Conservation (phyloP, 75 land plant species). For the Pinus albicaulis region DNA sequence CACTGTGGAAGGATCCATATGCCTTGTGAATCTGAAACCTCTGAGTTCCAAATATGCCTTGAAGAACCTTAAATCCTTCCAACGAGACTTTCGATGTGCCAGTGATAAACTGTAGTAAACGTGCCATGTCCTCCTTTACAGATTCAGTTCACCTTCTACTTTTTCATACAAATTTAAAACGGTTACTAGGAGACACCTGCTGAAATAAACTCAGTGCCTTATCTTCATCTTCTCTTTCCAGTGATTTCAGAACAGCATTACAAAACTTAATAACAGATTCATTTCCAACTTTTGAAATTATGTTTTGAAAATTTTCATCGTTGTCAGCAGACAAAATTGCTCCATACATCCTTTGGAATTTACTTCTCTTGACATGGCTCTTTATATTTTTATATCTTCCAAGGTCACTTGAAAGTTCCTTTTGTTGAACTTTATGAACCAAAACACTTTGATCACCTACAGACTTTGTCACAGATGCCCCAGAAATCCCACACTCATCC, state of each 20-base stretch:
- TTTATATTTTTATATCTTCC: neutral
- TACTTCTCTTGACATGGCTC: neutral
- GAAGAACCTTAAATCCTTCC: no score
- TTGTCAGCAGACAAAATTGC: constrained; percentile 3
- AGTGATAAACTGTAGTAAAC: no score
- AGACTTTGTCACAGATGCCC: neutral
- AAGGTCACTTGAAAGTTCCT: neutral
- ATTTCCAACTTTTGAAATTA: constrained; percentile 10
- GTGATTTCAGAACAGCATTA: constrained; percentile 37
- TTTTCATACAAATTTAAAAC: constrained; percentile 60
- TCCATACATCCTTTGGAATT: constrained; percentile 3
- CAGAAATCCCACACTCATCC: neutral
- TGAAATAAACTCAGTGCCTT: constrained; percentile 47
- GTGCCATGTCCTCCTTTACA: no score
- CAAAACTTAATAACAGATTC: constrained; percentile 28
- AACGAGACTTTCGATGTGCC: no score
- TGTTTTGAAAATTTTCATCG: constrained; percentile 13
- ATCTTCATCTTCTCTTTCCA: constrained; percentile 39
- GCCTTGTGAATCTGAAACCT: no score
- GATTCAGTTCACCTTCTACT: no score
- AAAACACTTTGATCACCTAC: constrained; percentile 1
- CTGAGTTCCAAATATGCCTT: no score
- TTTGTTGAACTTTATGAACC: constrained; percentile 1
- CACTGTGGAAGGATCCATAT: no score
- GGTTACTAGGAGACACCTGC: constrained; percentile 58